Base-by-base conservation (phyloP, 768 basidiomycete genomes). In the Phaeotremella fagi region DNA sequence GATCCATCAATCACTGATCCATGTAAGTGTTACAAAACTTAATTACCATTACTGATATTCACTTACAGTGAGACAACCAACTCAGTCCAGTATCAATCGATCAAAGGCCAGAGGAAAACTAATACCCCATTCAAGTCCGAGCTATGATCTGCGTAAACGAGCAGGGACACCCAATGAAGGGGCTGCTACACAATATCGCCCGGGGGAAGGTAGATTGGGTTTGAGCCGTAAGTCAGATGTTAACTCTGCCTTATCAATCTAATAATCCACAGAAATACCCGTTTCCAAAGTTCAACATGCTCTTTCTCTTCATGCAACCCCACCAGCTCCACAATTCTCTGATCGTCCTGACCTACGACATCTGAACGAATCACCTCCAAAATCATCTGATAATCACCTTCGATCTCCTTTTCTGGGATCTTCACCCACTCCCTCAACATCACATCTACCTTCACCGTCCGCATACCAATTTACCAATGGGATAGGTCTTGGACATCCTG, bases 401-500 rank as follows among this genome's bases (percentile, higher is more conserved):
- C 56, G 59, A 25, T 70, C 68, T 6, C 68, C 68, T 3, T 64
- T 57, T 52, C 55, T 60, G 29, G 57, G 52, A 20, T 57, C 61
- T 26, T 64, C 64, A 5, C 63, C 64, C 25, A 28, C 37, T 23
- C 55, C 59, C 14, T 54, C 63, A 27, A 51, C 54, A 16, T 50
- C 58, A 0, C 25, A 23, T 16, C 24, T 29, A 23, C 45, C 27
- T 33, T 6, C 38, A 26, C 23, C 18, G 22, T 22, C 42, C 15
- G 44, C 20, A 16, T n/a, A 14, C 16, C 16, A 5, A 22, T 12
- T 29, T 16, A 48, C 25, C 33, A 22, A 35, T 16, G 33, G 29
- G 31, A 16, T 48, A 23, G 47, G 28, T 18, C 26, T 31, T 11
- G 47, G 47, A n/a, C 47, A 48, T 23, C 47, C 29, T 1, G 59